phyloP scores from a whole-genome alignment of 148 eudicot species.

The Spergularia marina region DNA sequence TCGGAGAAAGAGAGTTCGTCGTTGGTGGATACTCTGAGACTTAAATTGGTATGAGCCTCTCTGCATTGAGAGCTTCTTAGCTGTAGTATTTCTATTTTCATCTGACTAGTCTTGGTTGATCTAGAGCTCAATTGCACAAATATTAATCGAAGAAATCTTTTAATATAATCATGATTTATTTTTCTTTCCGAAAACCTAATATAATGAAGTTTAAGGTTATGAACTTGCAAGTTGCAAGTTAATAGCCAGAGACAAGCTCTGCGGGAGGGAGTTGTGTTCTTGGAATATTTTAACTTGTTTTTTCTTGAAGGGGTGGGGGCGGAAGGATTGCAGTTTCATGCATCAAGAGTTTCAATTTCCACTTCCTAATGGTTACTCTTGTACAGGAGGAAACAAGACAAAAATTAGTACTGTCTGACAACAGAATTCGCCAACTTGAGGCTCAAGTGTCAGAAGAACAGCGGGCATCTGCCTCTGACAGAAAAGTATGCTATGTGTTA shows the following conservation, averaged over 20 bases:
- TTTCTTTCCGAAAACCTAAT: too few species aligned
- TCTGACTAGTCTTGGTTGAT: neutral
- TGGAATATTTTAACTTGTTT: too few species aligned
- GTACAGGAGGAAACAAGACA: constrained; percentile 85
- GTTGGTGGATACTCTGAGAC: constrained; percentile 69
- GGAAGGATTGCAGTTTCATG: neutral
- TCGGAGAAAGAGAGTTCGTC: constrained; percentile 70
- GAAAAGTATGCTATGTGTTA: constrained; percentile 38
- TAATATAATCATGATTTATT: neutral
- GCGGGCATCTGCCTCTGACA: constrained; percentile 41
- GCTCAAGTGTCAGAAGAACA: constrained; percentile 60
- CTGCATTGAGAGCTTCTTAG: constrained; percentile 9
- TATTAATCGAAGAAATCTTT: neutral
- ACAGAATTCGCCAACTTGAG: constrained; percentile 80
- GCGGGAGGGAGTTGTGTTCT: neutral
- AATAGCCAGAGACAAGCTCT: too few species aligned
- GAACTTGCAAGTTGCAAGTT: too few species aligned
- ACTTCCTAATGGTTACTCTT: constrained; percentile 3
- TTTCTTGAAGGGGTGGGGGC: neutral
- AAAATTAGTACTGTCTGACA: constrained; percentile 71
- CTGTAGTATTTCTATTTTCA: neutral
- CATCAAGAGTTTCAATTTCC: neutral
- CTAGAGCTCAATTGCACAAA: neutral
- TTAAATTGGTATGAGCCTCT: constrained; percentile 63
- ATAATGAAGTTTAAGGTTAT: too few species aligned